Conservation (phyloP, 768 basidiomycete genomes). For the Amanita pseudoporphyria region DNA sequence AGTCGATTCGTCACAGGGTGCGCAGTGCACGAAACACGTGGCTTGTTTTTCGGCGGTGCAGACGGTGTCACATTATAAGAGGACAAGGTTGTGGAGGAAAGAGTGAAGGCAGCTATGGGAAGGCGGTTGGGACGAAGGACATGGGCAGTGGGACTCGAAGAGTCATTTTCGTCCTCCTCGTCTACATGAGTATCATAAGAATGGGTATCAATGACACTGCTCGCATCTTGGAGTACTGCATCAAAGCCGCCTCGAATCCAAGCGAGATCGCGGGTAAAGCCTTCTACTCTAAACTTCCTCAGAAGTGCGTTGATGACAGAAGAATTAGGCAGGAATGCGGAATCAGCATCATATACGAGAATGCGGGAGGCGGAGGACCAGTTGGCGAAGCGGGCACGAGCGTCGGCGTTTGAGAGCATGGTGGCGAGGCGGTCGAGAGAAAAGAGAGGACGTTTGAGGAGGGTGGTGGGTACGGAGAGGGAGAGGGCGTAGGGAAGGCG, state of each 20-base stretch:
- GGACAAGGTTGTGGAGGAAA: conserved; percentile 31
- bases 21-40: conserved; percentile 11
- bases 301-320: conserved; percentile 66
- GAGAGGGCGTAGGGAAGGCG: conserved; percentile 68
- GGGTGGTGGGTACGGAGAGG: conserved; percentile 87
- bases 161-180: conserved; percentile 41
- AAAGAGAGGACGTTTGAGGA: conserved; percentile 86
- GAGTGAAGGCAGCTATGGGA: conserved; percentile 55
- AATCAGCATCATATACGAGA: conserved; percentile 83
- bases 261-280: conserved; percentile 47
- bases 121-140: conserved; percentile 45
- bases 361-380: conserved; percentile 57
- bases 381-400: conserved; percentile 47
- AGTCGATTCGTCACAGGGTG: conserved; percentile 6
- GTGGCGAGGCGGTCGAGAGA: conserved; percentile 65
- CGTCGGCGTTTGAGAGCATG: conserved; percentile 62
- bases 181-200: conserved; percentile 33
- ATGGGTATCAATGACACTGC: conserved; percentile 41
- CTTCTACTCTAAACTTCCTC: conserved; percentile 57
- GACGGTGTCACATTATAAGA: conserved; percentile 16
- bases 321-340: conserved; percentile 44
- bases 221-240: conserved; percentile 46
- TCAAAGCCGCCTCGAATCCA: conserved; percentile 85
- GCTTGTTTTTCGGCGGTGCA: conserved; percentile 10
- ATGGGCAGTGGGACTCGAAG: conserved; percentile 9